Base-by-base conservation (phyloP, 2,329 filamentous ascomycete genomes). In the Elsinoe fawcettii region DNA sequence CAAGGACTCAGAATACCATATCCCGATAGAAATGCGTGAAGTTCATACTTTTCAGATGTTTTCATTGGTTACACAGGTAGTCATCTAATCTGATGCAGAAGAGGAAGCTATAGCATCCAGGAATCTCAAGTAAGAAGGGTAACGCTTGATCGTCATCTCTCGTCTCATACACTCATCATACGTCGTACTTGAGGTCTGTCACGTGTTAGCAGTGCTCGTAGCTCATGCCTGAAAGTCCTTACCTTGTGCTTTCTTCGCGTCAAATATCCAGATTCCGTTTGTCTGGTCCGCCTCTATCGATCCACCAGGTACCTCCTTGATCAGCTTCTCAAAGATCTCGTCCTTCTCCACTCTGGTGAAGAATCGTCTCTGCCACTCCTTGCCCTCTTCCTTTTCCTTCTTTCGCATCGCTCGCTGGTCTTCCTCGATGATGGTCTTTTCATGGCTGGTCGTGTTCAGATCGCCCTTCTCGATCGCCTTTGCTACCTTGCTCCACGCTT, bases 341-440 rank as follows among this genome's bases (percentile, higher is more conserved):
- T 67, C 65, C 32, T 65, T 67, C 2, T 73, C 69, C 12, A 67
- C 65, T 23, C 70, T 66, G 1, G 66, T 82, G 74, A 97, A 99
- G 75, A 93, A 97, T 56, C 86, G 80, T 46, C 90, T 80, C 66
- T 90, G 81, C 92, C 93, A 99, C 39, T 82, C 77, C 43, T 80
- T 80, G 18, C 84, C 84, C 64, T 90, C 87, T n/a, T 80, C 78
- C 65, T 82, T 83, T 70, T 96, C 91, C 66, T 82, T 77, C 69
- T 82, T 81, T 62, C 91, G 83, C 74, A 83, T 78, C 71, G 81
- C 88, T 12, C 90, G 84, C 77, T 97, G 92, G 34, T 85, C 84
- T 64, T 90, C 88, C 73, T 97, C 93, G 62, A 97, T 95, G 72
- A 89, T 88, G 58, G 81, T 81, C 77, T 97, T 97, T 69, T 95